Percentiles rank a stretch among this genome's conserved stretches.
Conservation (phyloP, 208 protist species). For the Leishmania arabica region DNA sequence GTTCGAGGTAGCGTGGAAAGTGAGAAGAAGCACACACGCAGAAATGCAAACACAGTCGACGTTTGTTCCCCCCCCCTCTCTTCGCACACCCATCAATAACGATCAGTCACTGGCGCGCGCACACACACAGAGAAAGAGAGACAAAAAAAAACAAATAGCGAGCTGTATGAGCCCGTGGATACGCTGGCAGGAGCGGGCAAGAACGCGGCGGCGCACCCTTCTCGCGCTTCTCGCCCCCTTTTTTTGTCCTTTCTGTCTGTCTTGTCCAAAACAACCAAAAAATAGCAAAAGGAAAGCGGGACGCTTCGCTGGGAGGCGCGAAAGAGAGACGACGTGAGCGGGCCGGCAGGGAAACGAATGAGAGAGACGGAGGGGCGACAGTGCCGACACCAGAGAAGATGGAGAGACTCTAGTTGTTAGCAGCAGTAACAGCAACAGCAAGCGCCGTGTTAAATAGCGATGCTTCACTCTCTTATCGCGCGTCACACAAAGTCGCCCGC, state of each 20-base stretch:
- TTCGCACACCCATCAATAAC: background rate
- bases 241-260: background rate
- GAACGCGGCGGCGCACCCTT: background rate
- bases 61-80: background rate
- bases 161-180: background rate
- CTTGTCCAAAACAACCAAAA: background rate
- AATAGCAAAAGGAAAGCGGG: background rate
- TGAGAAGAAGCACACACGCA: slow-evolving; percentile 10
- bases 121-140: background rate
- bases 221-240: background rate
- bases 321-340: background rate
- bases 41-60: slow-evolving; percentile 1
- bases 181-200: background rate
- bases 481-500: background rate
- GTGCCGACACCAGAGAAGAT: background rate
- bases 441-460: background rate
- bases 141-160: background rate
- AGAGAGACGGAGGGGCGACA: background rate
- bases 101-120: background rate
- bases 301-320: background rate
- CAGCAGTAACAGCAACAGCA: background rate
- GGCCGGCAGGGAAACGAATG: background rate
- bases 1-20: background rate
- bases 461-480: background rate
- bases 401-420: background rate